Conservation (phyloP, 257 asterid genomes). For the Leonotis leonurus region DNA sequence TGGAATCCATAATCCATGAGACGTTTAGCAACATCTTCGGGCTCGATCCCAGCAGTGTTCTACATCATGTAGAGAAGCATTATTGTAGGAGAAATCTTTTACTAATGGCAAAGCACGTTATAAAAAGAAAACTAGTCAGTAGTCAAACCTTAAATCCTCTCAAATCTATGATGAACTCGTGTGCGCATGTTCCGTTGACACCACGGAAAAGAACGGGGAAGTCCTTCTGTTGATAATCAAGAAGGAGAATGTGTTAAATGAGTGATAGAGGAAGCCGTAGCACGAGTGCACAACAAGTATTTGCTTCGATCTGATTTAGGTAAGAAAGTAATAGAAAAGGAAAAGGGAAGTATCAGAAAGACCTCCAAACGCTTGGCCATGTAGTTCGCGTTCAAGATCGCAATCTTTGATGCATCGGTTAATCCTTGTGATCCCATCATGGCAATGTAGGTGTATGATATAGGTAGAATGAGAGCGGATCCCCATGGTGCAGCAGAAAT, state of each 20-base stretch:
- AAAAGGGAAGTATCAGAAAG: neutral
- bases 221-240: constrained; percentile 52
- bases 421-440: constrained; percentile 99
- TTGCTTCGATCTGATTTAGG: too few relatives aligned
- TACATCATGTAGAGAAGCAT: too few relatives aligned
- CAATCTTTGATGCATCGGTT: constrained; percentile 89
- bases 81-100: too few relatives aligned
- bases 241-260: constrained; percentile 18
- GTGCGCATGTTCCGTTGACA: constrained; percentile 87
- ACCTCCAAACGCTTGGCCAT: constrained; percentile 99
- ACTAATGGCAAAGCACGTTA: neutral
- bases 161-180: constrained; percentile 87
- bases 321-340: neutral
- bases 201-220: constrained; percentile 96
- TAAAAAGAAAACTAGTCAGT: neutral
- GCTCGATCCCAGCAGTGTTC: constrained; percentile 94
- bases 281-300: too few relatives aligned
- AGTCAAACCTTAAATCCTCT: constrained; percentile 76
- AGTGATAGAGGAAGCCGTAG: neutral
- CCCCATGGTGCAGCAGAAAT: constrained; percentile 99
- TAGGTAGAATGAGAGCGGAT: constrained; percentile 94
- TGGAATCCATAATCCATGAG: constrained; percentile 98
- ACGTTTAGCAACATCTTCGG: constrained; percentile 97
- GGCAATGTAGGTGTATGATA: constrained; percentile 88
- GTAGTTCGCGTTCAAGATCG: constrained; percentile 86